A percentile compares a stretch with the other conserved stretches of the same genome.
phyloP scores from a whole-genome alignment of 2,329 filamentous ascomycete genomes.

The Pestalotiopsis sp. region DNA sequence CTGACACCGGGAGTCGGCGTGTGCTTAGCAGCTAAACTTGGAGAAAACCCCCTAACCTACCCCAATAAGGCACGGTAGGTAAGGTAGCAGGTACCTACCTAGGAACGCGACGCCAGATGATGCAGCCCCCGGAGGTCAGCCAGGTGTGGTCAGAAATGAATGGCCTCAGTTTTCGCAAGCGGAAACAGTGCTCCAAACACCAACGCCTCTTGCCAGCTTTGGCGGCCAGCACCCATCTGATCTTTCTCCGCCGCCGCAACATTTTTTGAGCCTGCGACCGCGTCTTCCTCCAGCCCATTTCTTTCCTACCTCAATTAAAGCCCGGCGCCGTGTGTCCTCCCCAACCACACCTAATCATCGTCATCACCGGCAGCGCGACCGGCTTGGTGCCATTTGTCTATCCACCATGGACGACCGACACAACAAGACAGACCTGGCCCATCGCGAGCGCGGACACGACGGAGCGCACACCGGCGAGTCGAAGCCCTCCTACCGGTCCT shows the following conservation, averaged over 20 bases:
- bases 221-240: background rate
- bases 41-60: background rate
- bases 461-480: slow-evolving; percentile 37
- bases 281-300: background rate
- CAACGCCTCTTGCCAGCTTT: background rate
- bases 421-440: slow-evolving; percentile 28
- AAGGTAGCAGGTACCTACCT: background rate
- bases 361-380: background rate
- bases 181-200: background rate
- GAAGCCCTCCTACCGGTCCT: slow-evolving; percentile 63
- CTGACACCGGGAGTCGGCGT: background rate
- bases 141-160: slow-evolving; percentile 9
- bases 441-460: slow-evolving; percentile 33
- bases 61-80: background rate
- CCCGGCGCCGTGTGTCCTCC: background rate
- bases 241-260: background rate
- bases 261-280: background rate
- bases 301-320: background rate
- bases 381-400: background rate
- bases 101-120: slow-evolving; percentile 11
- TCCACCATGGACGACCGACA: slow-evolving; percentile 25
- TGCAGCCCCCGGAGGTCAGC: slow-evolving; percentile 1
- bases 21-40: background rate
- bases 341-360: background rate
- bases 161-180: slow-evolving; percentile 5